These are phyloP conservation scores for Sherardia arvensis DNA, from an alignment of 257 asterid species.

Conservation along the genomic window DNA sequence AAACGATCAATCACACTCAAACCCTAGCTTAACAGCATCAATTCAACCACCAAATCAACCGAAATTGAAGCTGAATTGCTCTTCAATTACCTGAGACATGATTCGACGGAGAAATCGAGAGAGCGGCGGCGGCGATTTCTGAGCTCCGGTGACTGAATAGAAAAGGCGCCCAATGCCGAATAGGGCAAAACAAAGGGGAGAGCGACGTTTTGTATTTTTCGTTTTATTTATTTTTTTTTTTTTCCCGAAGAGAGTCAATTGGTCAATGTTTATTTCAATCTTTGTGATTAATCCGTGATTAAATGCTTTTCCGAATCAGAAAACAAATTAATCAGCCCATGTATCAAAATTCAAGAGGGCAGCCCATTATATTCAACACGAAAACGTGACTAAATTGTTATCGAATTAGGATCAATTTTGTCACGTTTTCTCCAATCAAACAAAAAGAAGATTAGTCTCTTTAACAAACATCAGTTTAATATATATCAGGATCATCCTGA, in stretches of 20 bases:
- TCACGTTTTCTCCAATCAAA: no score
- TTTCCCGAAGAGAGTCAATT: neutral
- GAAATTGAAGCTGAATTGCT: neutral
- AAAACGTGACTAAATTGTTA: no score
- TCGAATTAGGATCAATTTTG: no score
- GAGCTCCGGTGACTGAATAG: neutral
- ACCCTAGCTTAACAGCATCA: conserved; percentile 1
- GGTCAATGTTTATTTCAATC: neutral
- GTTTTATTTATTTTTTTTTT: neutral
- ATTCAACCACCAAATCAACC: no score
- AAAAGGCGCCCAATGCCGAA: neutral
- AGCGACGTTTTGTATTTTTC: neutral
- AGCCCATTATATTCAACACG: no score
- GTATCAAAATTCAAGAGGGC: no score
- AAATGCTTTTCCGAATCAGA: neutral
- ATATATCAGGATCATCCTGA: no score
- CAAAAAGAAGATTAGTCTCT: no score
- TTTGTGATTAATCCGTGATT: neutral
- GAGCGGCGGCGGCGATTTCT: neutral
- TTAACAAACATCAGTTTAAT: no score
- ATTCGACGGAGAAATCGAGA: neutral
- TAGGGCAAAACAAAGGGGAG: conserved; percentile 2
- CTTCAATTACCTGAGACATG: conserved; percentile 8
- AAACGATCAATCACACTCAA: neutral
- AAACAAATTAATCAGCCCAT: neutral